These are phyloP conservation scores for Trypanosoma scelopori DNA, from an alignment of 208 protist genomes.

Conservation along the genomic window DNA sequence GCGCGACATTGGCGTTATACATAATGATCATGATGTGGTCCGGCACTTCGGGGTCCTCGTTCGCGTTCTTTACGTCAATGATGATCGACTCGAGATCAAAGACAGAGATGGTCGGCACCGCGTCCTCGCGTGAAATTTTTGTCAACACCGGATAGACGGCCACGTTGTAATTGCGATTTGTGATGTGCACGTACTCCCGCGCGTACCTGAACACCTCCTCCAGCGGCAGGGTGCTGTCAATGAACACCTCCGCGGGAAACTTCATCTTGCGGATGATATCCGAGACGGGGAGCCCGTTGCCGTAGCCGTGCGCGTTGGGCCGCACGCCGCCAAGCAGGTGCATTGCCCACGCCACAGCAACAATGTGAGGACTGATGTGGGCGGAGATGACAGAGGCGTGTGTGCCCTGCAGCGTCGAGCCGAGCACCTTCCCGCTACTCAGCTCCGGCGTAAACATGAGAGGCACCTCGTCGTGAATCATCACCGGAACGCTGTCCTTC, in stretches of 20 bases:
- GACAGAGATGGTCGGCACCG: constrained; percentile 86
- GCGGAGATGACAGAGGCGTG: constrained; percentile 65
- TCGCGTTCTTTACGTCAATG: constrained; percentile 69
- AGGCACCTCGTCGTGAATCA: constrained; percentile 64
- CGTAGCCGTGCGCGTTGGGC: constrained; percentile 66
- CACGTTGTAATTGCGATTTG: constrained; percentile 45
- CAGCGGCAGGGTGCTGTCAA: constrained; percentile 71
- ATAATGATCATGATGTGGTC: constrained; percentile 86
- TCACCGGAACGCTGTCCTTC: constrained; percentile 51
- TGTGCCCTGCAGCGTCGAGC: constrained; percentile 69
- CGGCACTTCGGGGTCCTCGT: constrained; percentile 68
- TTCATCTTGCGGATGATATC: constrained; percentile 80
- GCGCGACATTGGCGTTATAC: constrained; percentile 88
- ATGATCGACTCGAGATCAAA: constrained; percentile 87
- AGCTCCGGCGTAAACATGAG: constrained; percentile 83
- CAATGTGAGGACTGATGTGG: constrained; percentile 85
- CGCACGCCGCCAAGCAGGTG: constrained; percentile 78
- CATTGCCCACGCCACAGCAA: constrained; percentile 86
- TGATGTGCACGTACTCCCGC: constrained; percentile 53
- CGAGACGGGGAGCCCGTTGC: constrained; percentile 78
- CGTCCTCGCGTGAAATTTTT: constrained; percentile 84
- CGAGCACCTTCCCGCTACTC: constrained; percentile 83
- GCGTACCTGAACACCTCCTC: constrained; percentile 86
- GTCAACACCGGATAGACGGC: constrained; percentile 81
- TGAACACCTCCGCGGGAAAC: constrained; percentile 74